Conservation (phyloP, 2,329 filamentous ascomycete species). For the Hypoxylon sp. region DNA sequence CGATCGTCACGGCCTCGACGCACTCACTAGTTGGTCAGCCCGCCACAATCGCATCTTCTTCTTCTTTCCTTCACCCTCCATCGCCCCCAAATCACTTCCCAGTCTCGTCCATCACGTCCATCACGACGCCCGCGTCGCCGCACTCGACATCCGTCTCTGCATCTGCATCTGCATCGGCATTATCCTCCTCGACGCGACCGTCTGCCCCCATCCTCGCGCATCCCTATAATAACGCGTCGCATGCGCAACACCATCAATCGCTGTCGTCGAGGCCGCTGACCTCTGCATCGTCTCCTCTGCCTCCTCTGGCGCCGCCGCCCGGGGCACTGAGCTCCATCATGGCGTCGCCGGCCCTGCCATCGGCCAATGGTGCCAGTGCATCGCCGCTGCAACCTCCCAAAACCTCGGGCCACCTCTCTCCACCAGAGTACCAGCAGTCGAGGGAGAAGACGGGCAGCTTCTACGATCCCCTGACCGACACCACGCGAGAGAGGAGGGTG, state of each 20-base stretch:
- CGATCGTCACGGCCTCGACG: conserved; percentile 43
- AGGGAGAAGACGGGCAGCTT: conserved; percentile 54
- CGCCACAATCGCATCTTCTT: conserved; percentile 40
- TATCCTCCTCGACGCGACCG: conserved; percentile 38
- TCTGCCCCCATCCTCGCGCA: conserved; percentile 37
- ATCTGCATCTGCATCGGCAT: conserved; percentile 1
- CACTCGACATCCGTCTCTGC: conserved; percentile 5
- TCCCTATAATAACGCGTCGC: conserved; percentile 43
- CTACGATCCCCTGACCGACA: conserved; percentile 55
- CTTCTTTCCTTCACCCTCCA: conserved; percentile 38
- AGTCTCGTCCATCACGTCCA: conserved; percentile 41
- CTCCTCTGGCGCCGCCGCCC: conserved; percentile 46
- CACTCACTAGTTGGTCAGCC: conserved; percentile 46
- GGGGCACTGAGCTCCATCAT: conserved; percentile 46
- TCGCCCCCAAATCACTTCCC: conserved; percentile 35
- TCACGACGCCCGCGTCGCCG: conserved; percentile 39
- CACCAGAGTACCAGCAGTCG: conserved; percentile 45
- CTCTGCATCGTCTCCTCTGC: conserved; percentile 35
- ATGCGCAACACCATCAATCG: conserved; percentile 15
- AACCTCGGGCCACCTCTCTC: conserved; percentile 40
- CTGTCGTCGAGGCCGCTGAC: conserved; percentile 25
- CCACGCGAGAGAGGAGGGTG: conserved; percentile 50
- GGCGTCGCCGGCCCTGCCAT: conserved; percentile 42
- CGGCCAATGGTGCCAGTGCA: conserved; percentile 46
- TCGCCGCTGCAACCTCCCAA: conserved; percentile 47